Evolutionary conservation across 768 basidiomycete genomes (phyloP).

Genomic region (Cyathus striatus): DNA sequence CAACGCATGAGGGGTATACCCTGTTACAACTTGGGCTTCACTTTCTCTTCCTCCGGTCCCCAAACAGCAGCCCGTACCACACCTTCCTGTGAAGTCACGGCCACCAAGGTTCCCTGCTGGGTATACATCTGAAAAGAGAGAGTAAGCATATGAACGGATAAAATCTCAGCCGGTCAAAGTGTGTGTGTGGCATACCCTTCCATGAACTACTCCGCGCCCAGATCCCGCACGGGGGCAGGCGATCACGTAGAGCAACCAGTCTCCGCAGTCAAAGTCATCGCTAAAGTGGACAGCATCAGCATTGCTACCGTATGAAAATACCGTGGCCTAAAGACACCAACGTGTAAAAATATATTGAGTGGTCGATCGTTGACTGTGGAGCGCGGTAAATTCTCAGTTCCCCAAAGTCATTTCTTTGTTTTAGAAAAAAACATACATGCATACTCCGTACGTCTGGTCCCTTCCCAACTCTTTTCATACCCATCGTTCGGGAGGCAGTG

Average conservation of each 20-base stretch:
- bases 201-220: constrained; percentile 67
- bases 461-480: constrained; percentile 42
- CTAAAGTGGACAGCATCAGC: constrained; percentile 25
- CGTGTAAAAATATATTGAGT: constrained; percentile 79
- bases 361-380: constrained; percentile 66
- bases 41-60: constrained; percentile 26
- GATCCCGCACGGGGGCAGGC: constrained; percentile 56
- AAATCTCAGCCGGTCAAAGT: no score
- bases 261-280: constrained; percentile 69
- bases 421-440: constrained; percentile 47
- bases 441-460: constrained; percentile 53
- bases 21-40: no score
- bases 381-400: no score
- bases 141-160: constrained; percentile 3
- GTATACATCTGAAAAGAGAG: constrained; percentile 53
- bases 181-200: constrained; percentile 46
- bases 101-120: constrained; percentile 59
- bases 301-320: neutral
- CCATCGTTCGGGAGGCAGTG: constrained; percentile 47
- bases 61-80: constrained; percentile 59
- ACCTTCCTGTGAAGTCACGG: constrained; percentile 79
- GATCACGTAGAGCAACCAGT: constrained; percentile 81
- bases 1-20: no score
- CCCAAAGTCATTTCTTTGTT: no score
- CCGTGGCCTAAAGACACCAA: constrained; percentile 32